These are phyloP conservation scores for Protomyces pachydermus DNA, from an alignment of 1,139 yeast genomes.

Conservation along the genomic window DNA sequence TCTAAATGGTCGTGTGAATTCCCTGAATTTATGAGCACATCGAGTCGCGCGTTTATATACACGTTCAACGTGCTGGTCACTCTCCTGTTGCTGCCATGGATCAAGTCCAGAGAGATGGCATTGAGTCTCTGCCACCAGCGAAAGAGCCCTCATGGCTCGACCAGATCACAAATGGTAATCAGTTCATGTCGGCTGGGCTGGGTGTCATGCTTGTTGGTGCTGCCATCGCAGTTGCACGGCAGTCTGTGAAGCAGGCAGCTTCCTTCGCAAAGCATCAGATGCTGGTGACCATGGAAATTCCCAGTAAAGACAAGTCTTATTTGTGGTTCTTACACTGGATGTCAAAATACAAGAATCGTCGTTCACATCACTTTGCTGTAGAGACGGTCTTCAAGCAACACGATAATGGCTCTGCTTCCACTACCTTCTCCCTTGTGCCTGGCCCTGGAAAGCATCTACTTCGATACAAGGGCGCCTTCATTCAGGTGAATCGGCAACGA, in stretches of 20 bases:
- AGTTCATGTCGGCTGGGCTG: conserved; percentile 20
- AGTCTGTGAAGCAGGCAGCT: conserved; percentile 60
- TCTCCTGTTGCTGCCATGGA: no score
- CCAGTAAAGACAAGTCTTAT: conserved; percentile 88
- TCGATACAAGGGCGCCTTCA: conserved; percentile 78
- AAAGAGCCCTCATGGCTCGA: conserved; percentile 9
- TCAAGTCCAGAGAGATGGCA: no score
- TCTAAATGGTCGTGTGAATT: neutral
- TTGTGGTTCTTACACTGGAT: conserved; percentile 96
- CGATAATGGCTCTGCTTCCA: conserved; percentile 84
- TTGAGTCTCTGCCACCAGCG: neutral
- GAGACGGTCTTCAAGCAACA: conserved; percentile 85
- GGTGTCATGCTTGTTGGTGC: conserved; percentile 94
- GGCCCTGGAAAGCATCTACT: conserved; percentile 95
- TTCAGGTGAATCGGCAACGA: conserved; percentile 83
- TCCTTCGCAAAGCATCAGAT: conserved; percentile 71
- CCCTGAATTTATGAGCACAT: no score
- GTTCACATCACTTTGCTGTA: conserved; percentile 70
- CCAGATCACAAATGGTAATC: conserved; percentile 22
- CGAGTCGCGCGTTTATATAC: no score
- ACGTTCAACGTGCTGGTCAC: no score
- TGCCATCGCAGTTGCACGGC: conserved; percentile 70
- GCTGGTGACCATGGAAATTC: conserved; percentile 81
- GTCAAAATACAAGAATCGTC: conserved; percentile 51
- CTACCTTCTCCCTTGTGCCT: conserved; percentile 89